Percentiles rank a stretch among this genome's conserved stretches.
These are phyloP conservation scores for Colletotrichum horii DNA, from an alignment of 2,329 filamentous ascomycete species.

Conservation along the genomic window DNA sequence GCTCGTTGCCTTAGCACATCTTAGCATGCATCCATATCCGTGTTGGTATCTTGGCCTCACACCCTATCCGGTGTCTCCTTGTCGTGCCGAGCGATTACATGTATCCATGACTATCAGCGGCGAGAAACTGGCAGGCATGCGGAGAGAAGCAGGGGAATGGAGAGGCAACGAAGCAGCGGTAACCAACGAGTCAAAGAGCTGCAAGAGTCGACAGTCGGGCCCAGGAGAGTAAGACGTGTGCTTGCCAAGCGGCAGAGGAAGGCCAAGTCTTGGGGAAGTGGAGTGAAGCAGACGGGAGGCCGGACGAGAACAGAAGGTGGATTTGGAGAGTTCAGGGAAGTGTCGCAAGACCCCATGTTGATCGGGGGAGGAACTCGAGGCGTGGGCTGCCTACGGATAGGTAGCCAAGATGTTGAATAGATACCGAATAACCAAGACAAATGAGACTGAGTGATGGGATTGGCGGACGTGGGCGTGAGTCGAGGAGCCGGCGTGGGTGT, in stretches of 20 bases:
- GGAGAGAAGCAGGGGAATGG: not conserved
- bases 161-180: not conserved
- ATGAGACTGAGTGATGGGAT: not conserved
- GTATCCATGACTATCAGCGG: slow-evolving; percentile 14
- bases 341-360: not conserved
- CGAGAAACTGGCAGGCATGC: not conserved
- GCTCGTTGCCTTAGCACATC: not conserved
- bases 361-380: slow-evolving; percentile 4
- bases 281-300: slow-evolving; percentile 15
- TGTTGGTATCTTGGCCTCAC: not conserved
- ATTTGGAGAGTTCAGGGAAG: not conserved
- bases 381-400: not conserved
- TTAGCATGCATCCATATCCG: not conserved
- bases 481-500: not conserved
- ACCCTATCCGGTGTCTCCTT: not conserved
- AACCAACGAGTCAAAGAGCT: not conserved
- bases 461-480: not conserved
- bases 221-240: not conserved
- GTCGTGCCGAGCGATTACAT: not conserved
- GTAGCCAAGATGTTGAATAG: not conserved
- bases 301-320: slow-evolving; percentile 21
- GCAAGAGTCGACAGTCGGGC: not conserved
- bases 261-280: slow-evolving; percentile 19
- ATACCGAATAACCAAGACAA: not conserved
- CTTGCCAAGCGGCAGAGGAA: slow-evolving; percentile 14